Base-by-base conservation (phyloP, 2,329 filamentous ascomycete genomes). In the Arthrinium phaeospermum region DNA sequence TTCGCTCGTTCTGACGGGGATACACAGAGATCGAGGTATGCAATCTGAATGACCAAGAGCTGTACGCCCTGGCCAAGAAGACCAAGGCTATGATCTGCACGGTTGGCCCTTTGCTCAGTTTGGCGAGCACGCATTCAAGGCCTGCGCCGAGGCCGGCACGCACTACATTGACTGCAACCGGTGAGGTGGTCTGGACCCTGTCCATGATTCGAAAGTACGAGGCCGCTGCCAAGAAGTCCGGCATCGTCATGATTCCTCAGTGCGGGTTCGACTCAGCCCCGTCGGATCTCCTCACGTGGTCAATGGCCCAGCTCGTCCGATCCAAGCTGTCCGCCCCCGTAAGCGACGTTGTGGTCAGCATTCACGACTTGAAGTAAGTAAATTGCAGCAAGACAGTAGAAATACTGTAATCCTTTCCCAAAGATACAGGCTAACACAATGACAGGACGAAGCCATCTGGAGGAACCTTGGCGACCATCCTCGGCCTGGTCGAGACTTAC, bases 131-230 rank as follows among this genome's bases (percentile, higher is more conserved):
- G 87, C 87, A 27, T 90, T 91, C 80, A 88, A 86, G 77, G 89
- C 89, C 7, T 92, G 90, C 77, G 89, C 89, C 70, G 86, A 90
- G 77, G 83, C 86, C 70, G 90, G 90, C 74, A 92, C 90, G 1
- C 90, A 92, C 79, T 92, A 92, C 75, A 78, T 92, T 49, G 90
- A 92, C 78, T 87, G 87, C 67, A 92, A 92, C 90, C 0, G 90
- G 90, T 70, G 90, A 92, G 79, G 82, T 86, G 14, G 85, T 88
- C 1, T 92, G 86, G 82, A 86, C 90, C 24, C 78, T 82, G n/a
- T 80, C 82, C 37, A 92, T 92, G 90, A 88, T 91, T 74, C 83
- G 84, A 71, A 90, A 89, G 76, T 91, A 92, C 77, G 87, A 90
- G 71, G 77, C 79, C 2, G 78, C 79, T 4, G 90, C 90, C 27